These are phyloP conservation scores for Globisporangium echinulatum DNA, from an alignment of 352 stramenopile species.

Conservation along the genomic window DNA sequence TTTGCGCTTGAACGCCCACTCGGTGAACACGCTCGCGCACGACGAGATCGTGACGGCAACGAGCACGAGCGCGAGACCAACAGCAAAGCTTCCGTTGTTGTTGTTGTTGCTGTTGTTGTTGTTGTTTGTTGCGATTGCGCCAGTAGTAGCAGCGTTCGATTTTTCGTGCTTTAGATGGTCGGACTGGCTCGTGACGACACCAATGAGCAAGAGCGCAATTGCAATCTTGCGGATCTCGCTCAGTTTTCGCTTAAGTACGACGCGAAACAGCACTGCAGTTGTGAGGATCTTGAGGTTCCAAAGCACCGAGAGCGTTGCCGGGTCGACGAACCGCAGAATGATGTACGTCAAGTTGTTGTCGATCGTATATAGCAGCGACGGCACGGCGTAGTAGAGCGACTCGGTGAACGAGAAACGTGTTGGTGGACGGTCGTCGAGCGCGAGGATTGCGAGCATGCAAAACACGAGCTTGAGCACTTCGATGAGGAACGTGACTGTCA, in stretches of 20 bases:
- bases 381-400: conserved; percentile 68
- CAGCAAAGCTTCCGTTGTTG: conserved; percentile 20
- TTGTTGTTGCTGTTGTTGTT: conserved; percentile 2
- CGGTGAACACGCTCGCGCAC: conserved; percentile 77
- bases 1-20: conserved; percentile 83
- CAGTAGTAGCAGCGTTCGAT: conserved; percentile 8
- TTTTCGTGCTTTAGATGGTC: conserved; percentile 48
- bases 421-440: conserved; percentile 29
- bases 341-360: conserved; percentile 88
- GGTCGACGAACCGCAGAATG: conserved; percentile 83
- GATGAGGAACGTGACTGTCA: conserved; percentile 81
- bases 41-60: conserved; percentile 73
- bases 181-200: conserved; percentile 76
- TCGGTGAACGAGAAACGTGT: conserved; percentile 43
- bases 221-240: conserved; percentile 70
- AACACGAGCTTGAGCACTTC: conserved; percentile 76
- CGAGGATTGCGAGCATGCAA: conserved; percentile 34
- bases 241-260: conserved; percentile 68
- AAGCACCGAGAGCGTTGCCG: conserved; percentile 77
- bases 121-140: conserved; percentile 6
- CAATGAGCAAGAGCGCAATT: conserved; percentile 68
- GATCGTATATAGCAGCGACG: conserved; percentile 81
- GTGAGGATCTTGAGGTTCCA: conserved; percentile 89
- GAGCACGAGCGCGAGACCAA: conserved; percentile 65
- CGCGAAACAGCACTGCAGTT: conserved; percentile 76